Percentiles rank a stretch among this genome's conserved stretches.
Evolutionary conservation across 2,329 filamentous ascomycete genomes (phyloP).

Genomic region (Hortaea sp.): DNA sequence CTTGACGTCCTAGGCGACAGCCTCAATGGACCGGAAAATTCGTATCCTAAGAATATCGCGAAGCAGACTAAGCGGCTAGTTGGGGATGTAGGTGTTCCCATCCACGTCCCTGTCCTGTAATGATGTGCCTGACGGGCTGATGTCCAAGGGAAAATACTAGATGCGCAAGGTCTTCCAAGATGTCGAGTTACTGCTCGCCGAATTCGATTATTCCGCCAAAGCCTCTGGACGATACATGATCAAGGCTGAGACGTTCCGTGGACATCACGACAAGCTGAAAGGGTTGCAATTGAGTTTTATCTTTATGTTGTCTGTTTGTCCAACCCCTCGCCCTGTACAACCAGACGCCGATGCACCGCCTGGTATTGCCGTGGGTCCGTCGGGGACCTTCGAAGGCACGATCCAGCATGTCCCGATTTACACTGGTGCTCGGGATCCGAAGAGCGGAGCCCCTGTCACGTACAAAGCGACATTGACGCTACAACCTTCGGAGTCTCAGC

Average conservation of each 20-base stretch:
- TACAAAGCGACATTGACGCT: constrained; percentile 4
- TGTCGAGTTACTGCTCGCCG: neutral
- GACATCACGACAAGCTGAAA: constrained; percentile 3
- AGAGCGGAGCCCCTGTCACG: neutral
- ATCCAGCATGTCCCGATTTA: constrained; percentile 2
- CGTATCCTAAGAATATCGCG: constrained; percentile 2
- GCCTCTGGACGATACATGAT: constrained; percentile 1
- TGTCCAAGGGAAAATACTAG: neutral
- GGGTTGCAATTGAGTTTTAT: constrained; percentile 4
- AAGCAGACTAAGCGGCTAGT: constrained; percentile 3
- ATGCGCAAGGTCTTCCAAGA: constrained; percentile 1
- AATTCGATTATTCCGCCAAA: constrained; percentile 1
- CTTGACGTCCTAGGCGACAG: constrained; percentile 2
- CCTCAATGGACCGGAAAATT: constrained; percentile 1
- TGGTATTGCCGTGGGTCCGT: neutral
- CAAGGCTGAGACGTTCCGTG: neutral
- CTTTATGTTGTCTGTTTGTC: constrained; percentile 5
- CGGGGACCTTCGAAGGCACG: constrained; percentile 1
- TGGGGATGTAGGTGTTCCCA: constrained; percentile 1
- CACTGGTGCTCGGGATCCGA: neutral
- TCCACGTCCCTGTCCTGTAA: neutral
- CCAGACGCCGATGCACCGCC: neutral
- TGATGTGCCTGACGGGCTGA: neutral
- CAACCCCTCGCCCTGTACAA: neutral
- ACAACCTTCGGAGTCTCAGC: neutral